phyloP scores from a whole-genome alignment of 2,329 filamentous ascomycete genomes.

The Ophiostoma novo-ulmi region DNA sequence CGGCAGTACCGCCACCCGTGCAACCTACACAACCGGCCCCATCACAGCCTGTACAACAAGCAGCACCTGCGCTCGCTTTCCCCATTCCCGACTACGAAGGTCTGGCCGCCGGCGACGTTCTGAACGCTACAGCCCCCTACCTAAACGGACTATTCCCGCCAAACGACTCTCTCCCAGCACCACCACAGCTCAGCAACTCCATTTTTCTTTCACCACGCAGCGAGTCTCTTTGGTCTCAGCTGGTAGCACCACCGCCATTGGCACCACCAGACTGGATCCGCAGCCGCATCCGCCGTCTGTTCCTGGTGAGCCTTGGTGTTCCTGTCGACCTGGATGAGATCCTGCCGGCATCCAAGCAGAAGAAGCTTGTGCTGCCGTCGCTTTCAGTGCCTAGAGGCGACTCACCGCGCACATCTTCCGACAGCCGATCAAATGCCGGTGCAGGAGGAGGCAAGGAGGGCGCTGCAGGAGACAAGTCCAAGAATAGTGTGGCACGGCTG shows the following conservation, averaged over 20 bases:
- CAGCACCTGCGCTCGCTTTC: constrained; percentile 23
- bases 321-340: constrained; percentile 97
- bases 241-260: constrained; percentile 88
- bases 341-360: constrained; percentile 92
- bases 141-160: constrained; percentile 61
- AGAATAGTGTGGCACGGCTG: constrained; percentile 30
- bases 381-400: constrained; percentile 45
- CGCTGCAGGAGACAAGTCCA: constrained; percentile 1
- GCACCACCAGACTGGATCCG: constrained; percentile 98
- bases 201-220: constrained; percentile 82
- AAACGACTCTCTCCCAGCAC: constrained; percentile 48
- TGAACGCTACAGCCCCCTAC: constrained; percentile 59
- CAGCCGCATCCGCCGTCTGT: constrained; percentile 87
- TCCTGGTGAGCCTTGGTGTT: constrained; percentile 91
- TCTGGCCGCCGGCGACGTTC: constrained; percentile 56
- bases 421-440: constrained; percentile 45
- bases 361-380: constrained; percentile 90
- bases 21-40: constrained; percentile 27
- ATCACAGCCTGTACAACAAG: constrained; percentile 33
- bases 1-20: constrained; percentile 28
- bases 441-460: neutral
- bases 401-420: constrained; percentile 52
- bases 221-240: constrained; percentile 89
- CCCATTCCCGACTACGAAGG: constrained; percentile 64
- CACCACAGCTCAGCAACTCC: constrained; percentile 50